Evolutionary conservation across 805 yeast species (phyloP).

Genomic region (Grigorovia transvaalensis): DNA sequence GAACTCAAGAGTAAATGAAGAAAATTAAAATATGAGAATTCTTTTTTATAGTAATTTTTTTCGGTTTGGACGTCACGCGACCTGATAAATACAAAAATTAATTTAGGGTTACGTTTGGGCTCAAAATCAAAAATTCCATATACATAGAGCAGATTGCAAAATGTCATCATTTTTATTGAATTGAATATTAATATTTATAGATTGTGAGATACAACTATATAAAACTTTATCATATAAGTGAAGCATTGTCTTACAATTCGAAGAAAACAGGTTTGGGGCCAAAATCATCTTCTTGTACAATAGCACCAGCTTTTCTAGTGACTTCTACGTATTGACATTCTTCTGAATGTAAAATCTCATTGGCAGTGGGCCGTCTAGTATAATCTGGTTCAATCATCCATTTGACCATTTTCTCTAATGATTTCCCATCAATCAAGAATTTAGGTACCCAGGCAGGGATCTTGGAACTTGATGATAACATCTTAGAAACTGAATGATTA

Average conservation of each 20-base stretch:
- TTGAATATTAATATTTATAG: background rate
- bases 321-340: conserved; percentile 73
- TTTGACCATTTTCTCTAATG: conserved; percentile 69
- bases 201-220: no score
- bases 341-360: conserved; percentile 51
- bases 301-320: conserved; percentile 83
- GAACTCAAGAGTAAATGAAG: no score
- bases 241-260: conserved; percentile 1
- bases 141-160: no score
- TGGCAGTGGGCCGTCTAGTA: conserved; percentile 68
- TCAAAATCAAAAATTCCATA: background rate
- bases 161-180: background rate
- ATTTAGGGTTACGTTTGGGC: background rate
- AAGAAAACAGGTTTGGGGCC: conserved; percentile 63
- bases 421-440: conserved; percentile 63
- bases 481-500: background rate
- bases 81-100: background rate
- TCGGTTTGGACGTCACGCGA: background rate
- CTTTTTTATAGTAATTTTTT: background rate
- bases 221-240: background rate
- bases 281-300: conserved; percentile 89
- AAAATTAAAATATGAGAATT: no score
- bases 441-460: conserved; percentile 84
- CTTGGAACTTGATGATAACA: conserved; percentile 8
- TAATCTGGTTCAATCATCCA: conserved; percentile 89